phyloP scores from a whole-genome alignment of 169 alveolate genomes.

The Plasmodium gonderi region DNA sequence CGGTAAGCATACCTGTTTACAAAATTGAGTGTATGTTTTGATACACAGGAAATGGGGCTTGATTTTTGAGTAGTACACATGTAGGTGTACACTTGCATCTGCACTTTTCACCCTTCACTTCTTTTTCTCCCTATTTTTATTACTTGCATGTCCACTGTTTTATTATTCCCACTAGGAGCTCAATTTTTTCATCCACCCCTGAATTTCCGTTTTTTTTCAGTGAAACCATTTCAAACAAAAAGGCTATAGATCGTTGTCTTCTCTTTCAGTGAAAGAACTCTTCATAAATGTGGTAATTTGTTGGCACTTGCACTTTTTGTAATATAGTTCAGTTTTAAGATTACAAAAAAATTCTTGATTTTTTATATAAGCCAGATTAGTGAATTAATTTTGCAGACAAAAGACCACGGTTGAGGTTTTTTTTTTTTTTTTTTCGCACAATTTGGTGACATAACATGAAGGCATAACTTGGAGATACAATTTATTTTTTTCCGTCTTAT shows the following conservation, averaged over 20 bases:
- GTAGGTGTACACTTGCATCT: neutral
- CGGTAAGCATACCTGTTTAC: slow-evolving; percentile 52
- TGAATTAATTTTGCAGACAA: neutral
- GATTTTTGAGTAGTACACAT: too few relatives aligned
- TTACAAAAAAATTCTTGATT: neutral
- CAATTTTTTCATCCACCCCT: slow-evolving; percentile 58
- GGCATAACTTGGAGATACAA: neutral
- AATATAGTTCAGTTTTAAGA: neutral
- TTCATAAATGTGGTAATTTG: neutral
- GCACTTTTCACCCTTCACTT: neutral
- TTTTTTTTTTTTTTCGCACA: neutral
- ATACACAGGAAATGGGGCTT: too few relatives aligned
- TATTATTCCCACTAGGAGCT: slow-evolving; percentile 21
- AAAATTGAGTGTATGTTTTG: too few relatives aligned
- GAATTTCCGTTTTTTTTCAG: neutral
- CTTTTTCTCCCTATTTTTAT: neutral
- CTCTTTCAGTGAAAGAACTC: neutral
- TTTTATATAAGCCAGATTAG: neutral
- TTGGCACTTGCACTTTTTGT: neutral
- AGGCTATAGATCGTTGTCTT: neutral
- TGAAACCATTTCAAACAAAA: neutral
- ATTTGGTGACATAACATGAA: neutral
- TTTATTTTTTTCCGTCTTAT: neutral
- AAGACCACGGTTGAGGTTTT: neutral
- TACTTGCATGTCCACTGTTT: slow-evolving; percentile 71